Percentiles rank a stretch among this genome's conserved stretches.
Conservation (phyloP, 2,329 filamentous ascomycete genomes). For the Epichloe aotearoae region DNA sequence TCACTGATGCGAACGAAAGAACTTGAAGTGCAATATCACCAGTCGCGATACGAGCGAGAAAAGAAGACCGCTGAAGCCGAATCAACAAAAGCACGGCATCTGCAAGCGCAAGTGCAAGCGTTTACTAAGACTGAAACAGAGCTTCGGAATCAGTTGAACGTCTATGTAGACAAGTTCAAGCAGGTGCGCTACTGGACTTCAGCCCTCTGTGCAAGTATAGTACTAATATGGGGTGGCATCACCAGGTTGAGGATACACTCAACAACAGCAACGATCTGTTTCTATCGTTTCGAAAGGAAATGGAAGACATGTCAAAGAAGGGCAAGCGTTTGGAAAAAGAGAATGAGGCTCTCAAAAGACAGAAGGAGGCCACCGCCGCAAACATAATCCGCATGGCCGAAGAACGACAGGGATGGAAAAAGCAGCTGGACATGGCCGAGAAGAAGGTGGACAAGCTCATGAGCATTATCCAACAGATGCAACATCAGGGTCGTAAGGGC, state of each 20-base stretch:
- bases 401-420: slow-evolving; percentile 72
- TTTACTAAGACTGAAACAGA: slow-evolving; percentile 95
- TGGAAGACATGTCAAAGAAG: slow-evolving; percentile 99
- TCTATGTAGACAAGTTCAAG: slow-evolving; percentile 99
- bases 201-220: background rate
- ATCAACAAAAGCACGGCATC: slow-evolving; percentile 62
- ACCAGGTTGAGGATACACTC: slow-evolving; percentile 88
- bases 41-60: slow-evolving; percentile 78
- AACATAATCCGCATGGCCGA: slow-evolving; percentile 98
- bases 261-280: slow-evolving; percentile 98
- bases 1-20: slow-evolving; percentile 88
- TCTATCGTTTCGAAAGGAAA: slow-evolving; percentile 92
- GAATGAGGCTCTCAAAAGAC: slow-evolving; percentile 78
- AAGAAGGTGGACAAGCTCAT: slow-evolving; percentile 88
- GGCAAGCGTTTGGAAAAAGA: slow-evolving; percentile 95
- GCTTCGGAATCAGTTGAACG: slow-evolving; percentile 86
- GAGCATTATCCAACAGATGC: slow-evolving; percentile 91
- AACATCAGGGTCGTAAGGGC: slow-evolving; percentile 76
- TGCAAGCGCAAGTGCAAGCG: slow-evolving; percentile 84
- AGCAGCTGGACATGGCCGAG: slow-evolving; percentile 38
- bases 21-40: slow-evolving; percentile 84
- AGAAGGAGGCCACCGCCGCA: slow-evolving; percentile 84
- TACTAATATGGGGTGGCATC: background rate
- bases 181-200: slow-evolving; percentile 52
- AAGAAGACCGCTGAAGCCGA: slow-evolving; percentile 80